Percentiles rank a stretch among this genome's conserved stretches.
These are phyloP conservation scores for Entomophthora muscae DNA, from an alignment of 371 early-diverging fungal genomes.

Conservation along the genomic window DNA sequence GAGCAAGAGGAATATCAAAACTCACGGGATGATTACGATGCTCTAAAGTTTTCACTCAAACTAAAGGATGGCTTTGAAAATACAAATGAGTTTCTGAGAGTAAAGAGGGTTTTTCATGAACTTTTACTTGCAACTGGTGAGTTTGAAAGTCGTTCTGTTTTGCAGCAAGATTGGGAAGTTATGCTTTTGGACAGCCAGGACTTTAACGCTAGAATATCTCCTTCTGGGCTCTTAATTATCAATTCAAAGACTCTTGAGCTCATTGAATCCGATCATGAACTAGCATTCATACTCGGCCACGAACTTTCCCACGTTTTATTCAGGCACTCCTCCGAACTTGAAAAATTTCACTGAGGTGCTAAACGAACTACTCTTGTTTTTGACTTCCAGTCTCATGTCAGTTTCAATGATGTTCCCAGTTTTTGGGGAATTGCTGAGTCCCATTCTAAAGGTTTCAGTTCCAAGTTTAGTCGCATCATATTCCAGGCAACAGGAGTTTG, in stretches of 20 bases:
- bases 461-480: too few relatives aligned
- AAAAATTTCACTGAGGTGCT: background rate
- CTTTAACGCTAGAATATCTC: background rate
- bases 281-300: slow-evolving; percentile 1
- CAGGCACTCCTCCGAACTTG: background rate
- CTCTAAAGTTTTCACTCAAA: too few relatives aligned
- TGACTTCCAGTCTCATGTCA: background rate
- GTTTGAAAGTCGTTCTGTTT: background rate
- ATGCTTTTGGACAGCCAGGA: background rate
- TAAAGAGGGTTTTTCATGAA: background rate
- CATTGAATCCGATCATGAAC: background rate
- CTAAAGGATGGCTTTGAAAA: too few relatives aligned
- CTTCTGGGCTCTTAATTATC: background rate
- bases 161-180: background rate
- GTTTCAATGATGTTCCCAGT: background rate
- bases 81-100: background rate
- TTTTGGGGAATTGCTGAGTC: background rate
- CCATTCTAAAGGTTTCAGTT: background rate
- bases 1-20: background rate
- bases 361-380: background rate
- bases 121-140: background rate
- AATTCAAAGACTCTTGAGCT: background rate
- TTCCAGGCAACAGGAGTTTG: too few relatives aligned
- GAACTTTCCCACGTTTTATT: background rate
- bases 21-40: too few relatives aligned